A percentile compares a stretch with the other conserved stretches of the same genome.
phyloP scores from a whole-genome alignment of 2,329 filamentous ascomycete species.

The Penicillium glabrum region DNA sequence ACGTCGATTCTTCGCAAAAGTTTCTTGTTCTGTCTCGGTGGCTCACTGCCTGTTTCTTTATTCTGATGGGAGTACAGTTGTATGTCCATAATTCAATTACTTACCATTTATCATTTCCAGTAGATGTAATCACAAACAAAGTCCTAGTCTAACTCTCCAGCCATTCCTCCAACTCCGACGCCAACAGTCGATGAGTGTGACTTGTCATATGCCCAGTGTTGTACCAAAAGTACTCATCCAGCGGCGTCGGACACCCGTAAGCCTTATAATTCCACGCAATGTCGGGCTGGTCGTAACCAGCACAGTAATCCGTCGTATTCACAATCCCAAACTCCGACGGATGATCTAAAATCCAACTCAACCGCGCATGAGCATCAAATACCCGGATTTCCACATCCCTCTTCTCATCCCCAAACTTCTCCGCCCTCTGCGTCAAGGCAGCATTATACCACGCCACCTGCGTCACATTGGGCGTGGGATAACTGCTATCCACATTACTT shows the following conservation, averaged over 20 bases:
- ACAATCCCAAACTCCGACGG: conserved; percentile 44
- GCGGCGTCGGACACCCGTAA: conserved; percentile 47
- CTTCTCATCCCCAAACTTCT: conserved; percentile 34
- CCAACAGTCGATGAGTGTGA: conserved; percentile 42
- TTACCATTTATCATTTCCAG: background rate
- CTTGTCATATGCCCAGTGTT: conserved; percentile 50
- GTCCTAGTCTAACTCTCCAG: conserved; percentile 8
- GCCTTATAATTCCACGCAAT: conserved; percentile 42
- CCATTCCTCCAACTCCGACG: conserved; percentile 20
- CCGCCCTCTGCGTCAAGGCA: conserved; percentile 36
- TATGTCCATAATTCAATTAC: conserved; percentile 12
- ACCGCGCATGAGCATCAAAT: conserved; percentile 46
- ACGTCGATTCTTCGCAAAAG: conserved; percentile 23
- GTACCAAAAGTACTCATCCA: conserved; percentile 51
- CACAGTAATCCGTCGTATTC: conserved; percentile 49
- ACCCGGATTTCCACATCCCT: conserved; percentile 39
- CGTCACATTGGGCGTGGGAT: conserved; percentile 46
- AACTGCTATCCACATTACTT: conserved; percentile 32
- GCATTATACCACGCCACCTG: conserved; percentile 49
- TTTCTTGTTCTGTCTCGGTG: conserved; percentile 5
- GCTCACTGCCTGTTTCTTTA: background rate
- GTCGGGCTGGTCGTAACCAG: conserved; percentile 48
- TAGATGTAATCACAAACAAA: background rate
- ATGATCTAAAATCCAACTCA: conserved; percentile 46
- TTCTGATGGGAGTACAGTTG: conserved; percentile 1